Evolutionary conservation across 495 filamentous ascomycete genomes (phyloP).

Genomic region (Hypoxylon perforatum): DNA sequence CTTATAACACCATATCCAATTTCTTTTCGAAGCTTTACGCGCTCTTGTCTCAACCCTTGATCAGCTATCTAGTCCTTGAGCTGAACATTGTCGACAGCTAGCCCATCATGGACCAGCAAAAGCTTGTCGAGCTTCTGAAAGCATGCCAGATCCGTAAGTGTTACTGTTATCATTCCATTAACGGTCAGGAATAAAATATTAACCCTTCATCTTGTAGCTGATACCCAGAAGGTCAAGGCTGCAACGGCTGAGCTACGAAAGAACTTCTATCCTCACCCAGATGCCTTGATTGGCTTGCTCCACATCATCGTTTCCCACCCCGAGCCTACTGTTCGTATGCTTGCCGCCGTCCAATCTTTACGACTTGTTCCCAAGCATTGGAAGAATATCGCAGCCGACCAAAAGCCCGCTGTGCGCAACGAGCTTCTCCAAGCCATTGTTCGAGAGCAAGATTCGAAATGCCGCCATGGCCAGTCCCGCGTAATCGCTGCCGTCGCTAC

Average conservation of each 20-base stretch:
- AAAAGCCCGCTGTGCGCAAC: slow-evolving; percentile 80
- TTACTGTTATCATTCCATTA: slow-evolving; percentile 4
- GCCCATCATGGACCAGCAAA: slow-evolving; percentile 74
- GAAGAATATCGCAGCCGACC: slow-evolving; percentile 65
- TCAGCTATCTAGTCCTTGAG: background rate
- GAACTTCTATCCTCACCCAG: slow-evolving; percentile 87
- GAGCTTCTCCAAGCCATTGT: slow-evolving; percentile 85
- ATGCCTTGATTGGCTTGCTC: slow-evolving; percentile 83
- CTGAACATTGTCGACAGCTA: slow-evolving; percentile 3
- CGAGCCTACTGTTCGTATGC: slow-evolving; percentile 78
- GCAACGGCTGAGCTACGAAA: slow-evolving; percentile 91
- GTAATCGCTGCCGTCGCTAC: slow-evolving; percentile 88
- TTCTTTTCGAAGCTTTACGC: background rate
- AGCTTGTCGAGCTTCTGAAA: slow-evolving; percentile 78
- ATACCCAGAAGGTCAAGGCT: slow-evolving; percentile 84
- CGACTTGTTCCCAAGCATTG: slow-evolving; percentile 89
- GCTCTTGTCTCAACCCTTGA: background rate
- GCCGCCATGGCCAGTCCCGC: slow-evolving; percentile 87
- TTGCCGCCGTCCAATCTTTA: slow-evolving; percentile 88
- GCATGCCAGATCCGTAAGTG: slow-evolving; percentile 78
- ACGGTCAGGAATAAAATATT: slow-evolving; percentile 18
- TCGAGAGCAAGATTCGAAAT: slow-evolving; percentile 75
- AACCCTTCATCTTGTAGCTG: slow-evolving; percentile 60
- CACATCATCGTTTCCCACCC: slow-evolving; percentile 83
- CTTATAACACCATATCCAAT: background rate